Conservation (phyloP, 768 basidiomycete species). For the Scleroderma bovista region DNA sequence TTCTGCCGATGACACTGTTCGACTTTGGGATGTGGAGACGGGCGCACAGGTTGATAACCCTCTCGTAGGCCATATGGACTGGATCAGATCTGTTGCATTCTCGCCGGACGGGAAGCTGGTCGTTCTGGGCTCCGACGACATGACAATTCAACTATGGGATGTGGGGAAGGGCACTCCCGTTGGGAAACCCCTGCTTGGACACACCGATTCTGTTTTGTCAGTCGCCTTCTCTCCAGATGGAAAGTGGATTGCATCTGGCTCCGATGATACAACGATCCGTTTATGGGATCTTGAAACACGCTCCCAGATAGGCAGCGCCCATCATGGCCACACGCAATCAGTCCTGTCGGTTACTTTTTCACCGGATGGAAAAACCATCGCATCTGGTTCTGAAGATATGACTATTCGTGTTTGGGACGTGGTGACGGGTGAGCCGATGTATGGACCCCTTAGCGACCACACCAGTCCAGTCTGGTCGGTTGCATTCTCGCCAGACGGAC, state of each 20-base stretch:
- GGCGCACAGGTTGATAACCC: background rate
- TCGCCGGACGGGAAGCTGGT: background rate
- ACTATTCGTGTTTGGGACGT: constrained; percentile 10
- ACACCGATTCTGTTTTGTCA: background rate
- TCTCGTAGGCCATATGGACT: constrained; percentile 11
- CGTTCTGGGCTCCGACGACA: constrained; percentile 3
- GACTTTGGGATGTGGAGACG: background rate
- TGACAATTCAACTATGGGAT: constrained; percentile 8
- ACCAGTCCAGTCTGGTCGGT: constrained; percentile 27
- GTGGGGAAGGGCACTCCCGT: background rate
- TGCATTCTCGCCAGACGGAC: constrained; percentile 24
- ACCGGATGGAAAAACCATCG: constrained; percentile 1
- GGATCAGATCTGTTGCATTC: constrained; percentile 2
- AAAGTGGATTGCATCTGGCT: background rate
- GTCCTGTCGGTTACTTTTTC: background rate
- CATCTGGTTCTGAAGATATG: constrained; percentile 7
- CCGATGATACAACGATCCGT: constrained; percentile 5
- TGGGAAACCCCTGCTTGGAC: background rate
- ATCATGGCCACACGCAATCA: background rate
- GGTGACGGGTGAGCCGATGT: constrained; percentile 20
- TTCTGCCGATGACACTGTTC: background rate
- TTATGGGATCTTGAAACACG: constrained; percentile 2
- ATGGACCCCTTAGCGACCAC: constrained; percentile 6
- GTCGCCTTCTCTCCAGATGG: background rate
- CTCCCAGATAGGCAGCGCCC: background rate